These are phyloP conservation scores for Smithsoniella earleae DNA, from an alignment of 163 green algal genomes.

Conservation along the genomic window DNA sequence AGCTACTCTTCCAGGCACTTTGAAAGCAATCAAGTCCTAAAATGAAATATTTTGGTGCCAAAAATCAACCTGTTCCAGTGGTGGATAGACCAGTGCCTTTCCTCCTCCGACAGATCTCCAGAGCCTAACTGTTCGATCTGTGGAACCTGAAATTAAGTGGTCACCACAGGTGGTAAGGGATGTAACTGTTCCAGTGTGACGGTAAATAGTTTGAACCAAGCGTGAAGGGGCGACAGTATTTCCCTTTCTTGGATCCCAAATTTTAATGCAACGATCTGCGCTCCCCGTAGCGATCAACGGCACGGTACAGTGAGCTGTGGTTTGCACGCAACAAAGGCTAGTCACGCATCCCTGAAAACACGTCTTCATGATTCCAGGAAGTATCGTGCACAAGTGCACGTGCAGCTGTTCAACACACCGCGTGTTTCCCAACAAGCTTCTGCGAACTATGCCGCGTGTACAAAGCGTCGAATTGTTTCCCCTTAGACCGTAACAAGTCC, in stretches of 20 bases:
- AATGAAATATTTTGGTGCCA: too few species aligned
- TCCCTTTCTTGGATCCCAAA: conserved; percentile 48
- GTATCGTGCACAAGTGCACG: background rate
- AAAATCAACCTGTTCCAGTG: conserved; percentile 50
- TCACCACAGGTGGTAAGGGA: conserved; percentile 38
- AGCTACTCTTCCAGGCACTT: too few species aligned
- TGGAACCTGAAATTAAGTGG: conserved; percentile 52
- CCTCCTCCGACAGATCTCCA: conserved; percentile 47
- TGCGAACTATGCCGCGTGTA: conserved; percentile 20
- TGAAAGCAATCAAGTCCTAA: too few species aligned
- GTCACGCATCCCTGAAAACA: conserved; percentile 3
- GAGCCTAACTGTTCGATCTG: conserved; percentile 51
- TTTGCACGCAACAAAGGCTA: background rate
- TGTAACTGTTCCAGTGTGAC: conserved; percentile 58
- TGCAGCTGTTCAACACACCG: background rate
- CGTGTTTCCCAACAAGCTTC: conserved; percentile 1
- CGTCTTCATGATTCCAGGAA: background rate
- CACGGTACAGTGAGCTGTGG: background rate
- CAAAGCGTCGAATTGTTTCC: background rate
- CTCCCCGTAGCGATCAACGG: conserved; percentile 45
- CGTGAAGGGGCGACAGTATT: conserved; percentile 28
- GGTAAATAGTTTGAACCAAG: conserved; percentile 55
- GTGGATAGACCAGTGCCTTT: conserved; percentile 47
- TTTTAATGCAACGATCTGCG: conserved; percentile 48
- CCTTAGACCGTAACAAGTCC: background rate